Percentiles rank a stretch among this genome's conserved stretches.
These are phyloP conservation scores for Amanita fuliginea DNA, from an alignment of 768 basidiomycete genomes.

Conservation along the genomic window DNA sequence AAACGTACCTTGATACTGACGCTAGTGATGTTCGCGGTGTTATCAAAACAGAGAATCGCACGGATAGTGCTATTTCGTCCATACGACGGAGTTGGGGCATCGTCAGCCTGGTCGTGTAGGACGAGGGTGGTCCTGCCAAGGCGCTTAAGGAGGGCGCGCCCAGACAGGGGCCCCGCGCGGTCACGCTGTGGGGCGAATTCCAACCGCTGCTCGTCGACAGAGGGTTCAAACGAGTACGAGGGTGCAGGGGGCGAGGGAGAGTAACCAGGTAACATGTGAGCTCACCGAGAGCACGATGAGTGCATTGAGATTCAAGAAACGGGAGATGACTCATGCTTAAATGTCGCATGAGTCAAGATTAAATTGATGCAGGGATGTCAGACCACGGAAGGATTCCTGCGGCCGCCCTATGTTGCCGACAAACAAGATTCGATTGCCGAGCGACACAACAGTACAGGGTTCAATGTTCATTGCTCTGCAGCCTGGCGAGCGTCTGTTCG, in stretches of 20 bases:
- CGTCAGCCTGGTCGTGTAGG: slow-evolving; percentile 35
- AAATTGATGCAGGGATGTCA: too few relatives aligned
- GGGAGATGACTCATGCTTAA: not conserved
- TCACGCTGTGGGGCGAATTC: slow-evolving; percentile 31
- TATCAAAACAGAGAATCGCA: slow-evolving; percentile 32
- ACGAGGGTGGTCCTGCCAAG: slow-evolving; percentile 29
- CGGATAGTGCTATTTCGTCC: slow-evolving; percentile 28
- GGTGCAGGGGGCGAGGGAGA: slow-evolving; percentile 44
- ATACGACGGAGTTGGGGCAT: slow-evolving; percentile 28
- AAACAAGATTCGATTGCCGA: too few relatives aligned
- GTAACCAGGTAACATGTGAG: slow-evolving; percentile 34
- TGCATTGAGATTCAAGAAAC: not conserved
- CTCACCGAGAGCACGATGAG: not conserved
- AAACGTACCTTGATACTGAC: slow-evolving; percentile 34
- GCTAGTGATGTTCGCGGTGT: slow-evolving; percentile 24
- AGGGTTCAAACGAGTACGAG: slow-evolving; percentile 43
- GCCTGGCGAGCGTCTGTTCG: slow-evolving; percentile 42
- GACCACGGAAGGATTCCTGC: too few relatives aligned
- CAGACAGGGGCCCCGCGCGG: slow-evolving; percentile 16
- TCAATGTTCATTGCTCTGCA: slow-evolving; percentile 20
- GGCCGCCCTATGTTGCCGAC: too few relatives aligned
- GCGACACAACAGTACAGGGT: too few relatives aligned
- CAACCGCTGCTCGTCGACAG: slow-evolving; percentile 40
- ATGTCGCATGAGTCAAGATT: too few relatives aligned
- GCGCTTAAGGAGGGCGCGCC: slow-evolving; percentile 29